Base-by-base conservation (phyloP, 164 flowering plant species). In the Kalanchoe fedtschenkoi region DNA sequence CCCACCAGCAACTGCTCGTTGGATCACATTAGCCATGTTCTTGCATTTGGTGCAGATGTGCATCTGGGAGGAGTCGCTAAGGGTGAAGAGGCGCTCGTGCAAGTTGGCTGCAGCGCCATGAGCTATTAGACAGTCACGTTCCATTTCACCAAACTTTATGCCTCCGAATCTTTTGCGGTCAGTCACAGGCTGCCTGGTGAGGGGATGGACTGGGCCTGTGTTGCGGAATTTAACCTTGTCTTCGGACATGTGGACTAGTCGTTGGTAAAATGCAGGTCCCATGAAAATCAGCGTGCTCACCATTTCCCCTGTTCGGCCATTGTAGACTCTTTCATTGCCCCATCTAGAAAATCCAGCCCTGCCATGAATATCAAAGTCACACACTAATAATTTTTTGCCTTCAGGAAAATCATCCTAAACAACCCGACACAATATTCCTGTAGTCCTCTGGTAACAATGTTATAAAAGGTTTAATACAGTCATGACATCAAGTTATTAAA, bases 71-170 rank as follows among this genome's bases (percentile, higher is more conserved):
- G 80, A 86, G 73, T 92, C 98, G 32, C 97, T 89, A 17, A 88
- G 86, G 0, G 83, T 85, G 68, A 92, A 90, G 32, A 92, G 96
- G 11, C 98, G 88, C 57, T 92, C 98, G 37, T 89, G 83, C 43
- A 89, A 73, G 70, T 92, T 92, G 24, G 95, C 86, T 14, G 98
- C 74, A 22, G 97, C 98, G 32, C 98, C 98, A 68, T 93, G 98
- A 34, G 98, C 98, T 0, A 93, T 78, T 3, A 93, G 82, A 60
- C 98, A 93, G 67, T 93, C 98, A 0, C 98, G 78, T 64, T 93
- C 98, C 98, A 93, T 93, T 77, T 93, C 98, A 4, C 98, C 98
- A 65, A 92, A 89, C 70, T 92, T 92, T 46, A 92, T 74, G 17
- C 97, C 98, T 8, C 98, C 98, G 75, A 86, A 92, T 2, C 96